Base-by-base conservation (phyloP, 306 rosid species). In the Fragaria vesca region DNA sequence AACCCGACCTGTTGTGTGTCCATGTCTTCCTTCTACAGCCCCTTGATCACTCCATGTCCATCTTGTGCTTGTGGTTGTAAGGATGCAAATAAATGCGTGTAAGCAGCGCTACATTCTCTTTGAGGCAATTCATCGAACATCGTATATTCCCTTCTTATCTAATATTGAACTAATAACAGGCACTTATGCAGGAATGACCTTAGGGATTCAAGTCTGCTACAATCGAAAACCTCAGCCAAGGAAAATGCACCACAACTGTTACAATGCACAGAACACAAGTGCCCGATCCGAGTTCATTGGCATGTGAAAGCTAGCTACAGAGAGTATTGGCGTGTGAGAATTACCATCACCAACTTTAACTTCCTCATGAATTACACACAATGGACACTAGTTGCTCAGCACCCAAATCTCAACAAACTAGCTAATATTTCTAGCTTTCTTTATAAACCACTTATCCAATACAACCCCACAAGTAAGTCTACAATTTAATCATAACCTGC, bases 221-320 rank as follows among this genome's bases (percentile, higher is more conserved):
- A 54, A 36, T 12, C 67, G 1, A 81, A 61, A 38, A 76, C 79
- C 32, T 20, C 43, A 47, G 84, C 76, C 48, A 79, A 47, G 10
- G 85, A 81, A 17, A 80, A 76, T 57, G 55, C 85, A 34, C 93
- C 91, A 71, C 5, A 17, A 66, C 73, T 91, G 86, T 50, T 89
- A 30, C 86, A 80, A 68, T 88, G 93, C 85, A 87, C 92, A 55
- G 83, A 83, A 38, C 97, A 91, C 40, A 46, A 85, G 86, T 88
- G 91, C 76, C 92, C 83, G 11, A 84, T 89, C 20, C 77, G 88
- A 75, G 97, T 91, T 8, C 93, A 88, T 63, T 91, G 97, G 97
- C 92, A 91, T 81, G 66, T 88, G 54, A 88, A 89, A 79, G 82
- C 85, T 36, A 89, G 86, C 76, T 87, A 91, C 21, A 73, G 78